phyloP scores from a whole-genome alignment of 2,329 filamentous ascomycete species.

The Talaromyces sp. region DNA sequence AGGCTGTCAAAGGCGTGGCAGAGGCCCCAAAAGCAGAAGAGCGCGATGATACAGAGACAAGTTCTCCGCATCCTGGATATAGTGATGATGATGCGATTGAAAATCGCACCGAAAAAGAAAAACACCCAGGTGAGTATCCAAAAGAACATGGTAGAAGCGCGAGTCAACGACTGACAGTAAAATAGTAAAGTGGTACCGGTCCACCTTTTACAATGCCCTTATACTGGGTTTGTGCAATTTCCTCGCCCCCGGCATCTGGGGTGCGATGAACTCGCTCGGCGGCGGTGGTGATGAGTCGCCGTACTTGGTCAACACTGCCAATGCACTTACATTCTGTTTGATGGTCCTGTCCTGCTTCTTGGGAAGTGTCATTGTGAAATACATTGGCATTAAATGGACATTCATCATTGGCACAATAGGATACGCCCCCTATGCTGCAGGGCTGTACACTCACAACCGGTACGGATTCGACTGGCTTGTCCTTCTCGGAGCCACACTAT shows the following conservation, averaged over 20 bases:
- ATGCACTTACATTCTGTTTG: constrained; percentile 65
- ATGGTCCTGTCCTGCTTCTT: constrained; percentile 69
- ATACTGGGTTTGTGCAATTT: constrained; percentile 68
- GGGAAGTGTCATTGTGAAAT: constrained; percentile 58
- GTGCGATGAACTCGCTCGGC: constrained; percentile 67
- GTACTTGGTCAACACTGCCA: constrained; percentile 64
- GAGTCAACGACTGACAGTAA: background rate
- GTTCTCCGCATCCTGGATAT: background rate
- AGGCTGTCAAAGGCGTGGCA: background rate
- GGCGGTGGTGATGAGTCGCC: constrained; percentile 63
- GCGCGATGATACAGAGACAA: background rate
- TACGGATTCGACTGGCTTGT: constrained; percentile 66
- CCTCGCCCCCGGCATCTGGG: constrained; percentile 66
- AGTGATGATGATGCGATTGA: background rate
- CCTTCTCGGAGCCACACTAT: constrained; percentile 62
- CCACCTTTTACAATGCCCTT: constrained; percentile 67
- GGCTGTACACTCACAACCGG: constrained; percentile 67
- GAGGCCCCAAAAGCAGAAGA: background rate
- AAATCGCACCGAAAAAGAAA: background rate
- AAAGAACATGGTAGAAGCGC: background rate
- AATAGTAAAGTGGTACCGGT: constrained; percentile 64
- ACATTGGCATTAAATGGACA: constrained; percentile 65
- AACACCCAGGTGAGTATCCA: constrained; percentile 8
- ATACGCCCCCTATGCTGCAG: constrained; percentile 66
- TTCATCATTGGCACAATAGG: constrained; percentile 68